Evolutionary conservation across 805 yeast species (phyloP), one percentile per base, ranked within the genome.

Genomic region (Ogataea trehalophila): DNA sequence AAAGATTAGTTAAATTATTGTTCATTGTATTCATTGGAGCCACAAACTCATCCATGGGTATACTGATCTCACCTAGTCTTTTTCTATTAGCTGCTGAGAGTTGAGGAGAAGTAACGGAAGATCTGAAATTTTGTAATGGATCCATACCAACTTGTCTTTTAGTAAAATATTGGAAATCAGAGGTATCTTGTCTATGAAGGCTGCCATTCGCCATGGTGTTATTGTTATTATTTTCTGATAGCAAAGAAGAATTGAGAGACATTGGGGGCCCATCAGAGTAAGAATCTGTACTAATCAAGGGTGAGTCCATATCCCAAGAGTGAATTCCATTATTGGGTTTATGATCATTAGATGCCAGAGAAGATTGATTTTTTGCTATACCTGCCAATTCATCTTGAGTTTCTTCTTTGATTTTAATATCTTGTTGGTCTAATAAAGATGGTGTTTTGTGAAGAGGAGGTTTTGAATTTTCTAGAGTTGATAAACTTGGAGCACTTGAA

Each of bases 11-110:
- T 42, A 67, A 51, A 46, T 67, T 60, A 11, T 53, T 57, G 44
- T 64, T 66, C 70, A 67, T 67, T 23, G 67, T 60, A 45, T 66
- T 64, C 46, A 67, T 43, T 13, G 71, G 71, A 31, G 65, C 67
- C 16, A 67, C 64, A 45, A 63, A 68, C 45, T 68, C 72, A 42
- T 67, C 69, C 26, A 66, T 56, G 3, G 70, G 67, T 5, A 66
- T 48, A 2, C 61, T 43, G 5, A 66, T 66, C 48, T 66, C 70
- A 11, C 70, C 70, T 2, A 59, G 43, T 37, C 66, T 55, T 42
- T 54, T 60, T 20, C 50, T 53, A 34, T 44, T 39, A 6, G 48
- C 33, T 13, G 47, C 37, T n/a, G 47, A 43, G 13, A 40, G 41
- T 29, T 45, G 51, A 11, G 50, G 43, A 35, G 47, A 36, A n/a